Conservation (phyloP, 2,329 filamentous ascomycete genomes). For the Trichoderma pleuroti region DNA sequence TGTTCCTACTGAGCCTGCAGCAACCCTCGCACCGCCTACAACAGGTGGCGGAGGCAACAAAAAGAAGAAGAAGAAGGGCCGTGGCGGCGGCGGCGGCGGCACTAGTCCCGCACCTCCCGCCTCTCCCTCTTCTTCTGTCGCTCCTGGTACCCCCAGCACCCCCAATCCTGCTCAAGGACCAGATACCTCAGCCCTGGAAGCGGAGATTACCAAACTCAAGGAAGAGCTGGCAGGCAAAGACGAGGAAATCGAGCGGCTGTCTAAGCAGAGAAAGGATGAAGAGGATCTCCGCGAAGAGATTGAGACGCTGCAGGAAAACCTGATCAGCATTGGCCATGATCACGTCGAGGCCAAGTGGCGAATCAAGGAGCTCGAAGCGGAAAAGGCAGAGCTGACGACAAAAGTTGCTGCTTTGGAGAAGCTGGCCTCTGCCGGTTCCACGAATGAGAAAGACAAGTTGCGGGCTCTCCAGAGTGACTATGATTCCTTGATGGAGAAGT, state of each 20-base stretch:
- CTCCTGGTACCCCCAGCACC: constrained; percentile 24
- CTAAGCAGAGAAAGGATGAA: constrained; percentile 67
- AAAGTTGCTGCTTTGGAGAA: constrained; percentile 65
- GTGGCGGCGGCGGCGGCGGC: constrained; percentile 43
- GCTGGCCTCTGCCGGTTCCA: constrained; percentile 44
- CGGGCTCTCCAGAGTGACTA: constrained; percentile 51
- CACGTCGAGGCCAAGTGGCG: constrained; percentile 79
- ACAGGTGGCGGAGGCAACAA: constrained; percentile 29
- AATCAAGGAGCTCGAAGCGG: constrained; percentile 65
- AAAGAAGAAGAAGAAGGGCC: constrained; percentile 84
- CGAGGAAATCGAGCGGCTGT: constrained; percentile 66
- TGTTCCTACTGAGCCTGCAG: constrained; percentile 18
- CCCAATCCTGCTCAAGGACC: constrained; percentile 23
- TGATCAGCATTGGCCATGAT: constrained; percentile 75
- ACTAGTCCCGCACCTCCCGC: constrained; percentile 22
- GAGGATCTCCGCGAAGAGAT: constrained; percentile 82
- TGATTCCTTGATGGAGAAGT: constrained; percentile 66
- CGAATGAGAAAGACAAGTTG: constrained; percentile 60
- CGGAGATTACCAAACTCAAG: constrained; percentile 49
- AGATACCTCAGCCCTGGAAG: constrained; percentile 41
- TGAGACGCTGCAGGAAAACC: constrained; percentile 74
- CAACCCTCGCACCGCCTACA: constrained; percentile 17
- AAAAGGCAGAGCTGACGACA: constrained; percentile 63
- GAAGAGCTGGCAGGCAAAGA: constrained; percentile 63
- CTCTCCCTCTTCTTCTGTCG: constrained; percentile 26